Percentiles rank a stretch among this genome's conserved stretches.
These are phyloP conservation scores for Brassica cretica DNA, from an alignment of 345 rosid genomes.

Conservation along the genomic window DNA sequence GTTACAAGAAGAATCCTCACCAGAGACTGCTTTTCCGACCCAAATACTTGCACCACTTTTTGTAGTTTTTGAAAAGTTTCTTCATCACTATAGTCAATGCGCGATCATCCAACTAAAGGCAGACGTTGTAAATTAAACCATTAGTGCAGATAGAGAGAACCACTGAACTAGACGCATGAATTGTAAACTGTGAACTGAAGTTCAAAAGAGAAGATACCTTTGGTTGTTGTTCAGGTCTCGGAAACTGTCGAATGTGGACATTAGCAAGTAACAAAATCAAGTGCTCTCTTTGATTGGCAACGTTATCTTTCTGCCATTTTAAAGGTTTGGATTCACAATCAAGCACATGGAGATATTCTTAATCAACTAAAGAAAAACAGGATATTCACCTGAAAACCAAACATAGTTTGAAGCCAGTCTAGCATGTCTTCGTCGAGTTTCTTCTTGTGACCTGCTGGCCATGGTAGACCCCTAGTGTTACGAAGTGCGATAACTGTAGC, in stretches of 20 bases:
- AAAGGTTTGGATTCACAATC: constrained; percentile 13
- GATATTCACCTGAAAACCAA: constrained; percentile 55
- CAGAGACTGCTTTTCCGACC: constrained; percentile 71
- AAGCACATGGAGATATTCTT: not conserved
- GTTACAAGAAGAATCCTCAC: constrained; percentile 30
- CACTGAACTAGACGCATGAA: not conserved
- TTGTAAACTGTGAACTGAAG: not conserved
- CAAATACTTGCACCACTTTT: constrained; percentile 67
- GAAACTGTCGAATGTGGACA: constrained; percentile 55
- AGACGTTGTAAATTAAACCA: not conserved
- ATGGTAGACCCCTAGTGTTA: constrained; percentile 51
- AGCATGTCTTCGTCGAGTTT: constrained; percentile 54
- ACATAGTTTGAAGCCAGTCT: constrained; percentile 68
- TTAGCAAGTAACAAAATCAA: constrained; percentile 65
- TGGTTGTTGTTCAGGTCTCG: constrained; percentile 55
- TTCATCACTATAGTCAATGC: constrained; percentile 62
- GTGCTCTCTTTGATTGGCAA: constrained; percentile 66
- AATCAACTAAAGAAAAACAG: not conserved
- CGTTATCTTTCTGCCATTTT: constrained; percentile 52
- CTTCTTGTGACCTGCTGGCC: constrained; percentile 49
- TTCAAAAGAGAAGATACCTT: constrained; percentile 42
- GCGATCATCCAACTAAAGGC: constrained; percentile 53
- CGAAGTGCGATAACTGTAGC: constrained; percentile 49
- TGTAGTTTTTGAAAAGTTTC: constrained; percentile 64
- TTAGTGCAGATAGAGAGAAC: not conserved